A percentile compares a stretch with the other conserved stretches of the same genome.
Evolutionary conservation across 2,329 filamentous ascomycete genomes (phyloP).

Genomic region (Raffaelea arxii): DNA sequence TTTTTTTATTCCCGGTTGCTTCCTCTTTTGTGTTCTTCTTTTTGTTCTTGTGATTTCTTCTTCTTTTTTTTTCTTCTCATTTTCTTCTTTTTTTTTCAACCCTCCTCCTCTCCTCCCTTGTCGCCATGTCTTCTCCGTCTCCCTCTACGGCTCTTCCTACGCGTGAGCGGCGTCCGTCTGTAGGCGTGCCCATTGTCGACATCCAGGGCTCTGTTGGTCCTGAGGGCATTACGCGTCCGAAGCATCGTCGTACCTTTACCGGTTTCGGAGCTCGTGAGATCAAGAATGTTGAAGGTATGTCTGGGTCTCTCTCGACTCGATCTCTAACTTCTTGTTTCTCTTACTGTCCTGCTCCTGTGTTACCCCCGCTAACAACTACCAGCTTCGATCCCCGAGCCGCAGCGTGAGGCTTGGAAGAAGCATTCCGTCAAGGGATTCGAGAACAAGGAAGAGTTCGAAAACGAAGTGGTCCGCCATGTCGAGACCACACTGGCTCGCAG

Average conservation of each 20-base stretch:
- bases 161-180: slow-evolving; percentile 73
- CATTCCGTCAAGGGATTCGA: slow-evolving; percentile 59
- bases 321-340: not conserved
- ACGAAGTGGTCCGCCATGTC: slow-evolving; percentile 83
- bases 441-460: slow-evolving; percentile 74
- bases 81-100: not conserved
- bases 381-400: slow-evolving; percentile 77
- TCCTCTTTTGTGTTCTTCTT: not conserved
- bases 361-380: not conserved
- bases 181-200: slow-evolving; percentile 73
- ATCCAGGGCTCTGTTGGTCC: slow-evolving; percentile 81
- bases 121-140: slow-evolving; percentile 8
- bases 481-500: slow-evolving; percentile 94
- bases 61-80: not conserved
- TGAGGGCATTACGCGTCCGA: slow-evolving; percentile 74
- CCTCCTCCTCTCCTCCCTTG: slow-evolving; percentile 1
- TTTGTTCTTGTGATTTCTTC: not conserved
- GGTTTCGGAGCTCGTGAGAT: slow-evolving; percentile 87
- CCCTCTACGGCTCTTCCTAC: too few relatives aligned
- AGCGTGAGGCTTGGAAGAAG: slow-evolving; percentile 70
- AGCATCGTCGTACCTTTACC: slow-evolving; percentile 95
- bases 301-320: not conserved
- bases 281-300: slow-evolving; percentile 78
- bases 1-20: slow-evolving; percentile 3
- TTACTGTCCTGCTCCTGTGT: not conserved